These are phyloP conservation scores for Beta corolliflora DNA, from an alignment of 179 eudicot species.

Conservation along the genomic window DNA sequence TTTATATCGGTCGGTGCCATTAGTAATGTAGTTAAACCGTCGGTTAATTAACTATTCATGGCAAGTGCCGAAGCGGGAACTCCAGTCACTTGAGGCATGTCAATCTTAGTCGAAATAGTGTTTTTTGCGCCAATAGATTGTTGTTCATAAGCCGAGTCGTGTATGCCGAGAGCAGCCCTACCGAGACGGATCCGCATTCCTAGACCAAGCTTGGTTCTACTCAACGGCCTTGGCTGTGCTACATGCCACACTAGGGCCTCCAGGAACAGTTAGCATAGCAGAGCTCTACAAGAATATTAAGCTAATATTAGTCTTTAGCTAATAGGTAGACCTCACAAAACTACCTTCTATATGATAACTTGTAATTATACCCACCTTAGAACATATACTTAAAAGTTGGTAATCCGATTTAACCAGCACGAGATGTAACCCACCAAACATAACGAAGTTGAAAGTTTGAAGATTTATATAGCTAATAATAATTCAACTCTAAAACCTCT, in stretches of 20 bases:
- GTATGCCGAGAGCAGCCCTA: slow-evolving; percentile 84
- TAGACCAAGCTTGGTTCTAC: slow-evolving; percentile 84
- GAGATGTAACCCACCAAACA: too few relatives aligned
- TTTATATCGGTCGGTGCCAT: too few relatives aligned
- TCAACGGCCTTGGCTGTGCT: slow-evolving; percentile 86
- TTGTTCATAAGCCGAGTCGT: slow-evolving; percentile 58
- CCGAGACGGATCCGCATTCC: slow-evolving; percentile 89
- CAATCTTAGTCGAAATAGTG: slow-evolving; percentile 26
- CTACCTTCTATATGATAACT: too few relatives aligned
- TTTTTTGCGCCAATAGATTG: slow-evolving; percentile 22
- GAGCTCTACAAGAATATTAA: slow-evolving; percentile 52
- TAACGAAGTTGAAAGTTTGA: too few relatives aligned
- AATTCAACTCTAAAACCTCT: too few relatives aligned
- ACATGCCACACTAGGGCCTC: slow-evolving; percentile 87
- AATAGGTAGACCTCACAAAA: too few relatives aligned
- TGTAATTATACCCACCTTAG: too few relatives aligned
- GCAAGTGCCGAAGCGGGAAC: slow-evolving; percentile 35
- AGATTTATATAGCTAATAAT: too few relatives aligned
- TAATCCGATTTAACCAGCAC: too few relatives aligned
- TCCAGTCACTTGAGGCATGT: slow-evolving; percentile 39
- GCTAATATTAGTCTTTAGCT: too few relatives aligned
- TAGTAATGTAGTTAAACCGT: neutral
- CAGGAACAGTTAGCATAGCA: slow-evolving; percentile 77
- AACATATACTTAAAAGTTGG: too few relatives aligned
- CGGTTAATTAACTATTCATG: slow-evolving; percentile 33